Base-by-base conservation (phyloP, 352 stramenopile genomes). In the Stramenopiles sp. region DNA sequence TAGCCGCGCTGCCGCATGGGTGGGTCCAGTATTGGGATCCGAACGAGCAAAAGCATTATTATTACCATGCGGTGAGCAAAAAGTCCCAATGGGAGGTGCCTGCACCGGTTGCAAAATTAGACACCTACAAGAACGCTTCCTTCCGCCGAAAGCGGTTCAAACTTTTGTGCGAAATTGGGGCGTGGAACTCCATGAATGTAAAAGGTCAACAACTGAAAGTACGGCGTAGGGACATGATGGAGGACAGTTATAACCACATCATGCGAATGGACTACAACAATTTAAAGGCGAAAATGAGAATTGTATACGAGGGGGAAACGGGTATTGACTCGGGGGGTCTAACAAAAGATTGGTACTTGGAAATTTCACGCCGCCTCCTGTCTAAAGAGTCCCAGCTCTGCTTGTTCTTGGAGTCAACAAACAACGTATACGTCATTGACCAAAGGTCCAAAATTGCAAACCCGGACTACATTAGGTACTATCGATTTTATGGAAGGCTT, bases 271-370 rank as follows among this genome's bases (percentile, higher is more conserved):
- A 33, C 53, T 4, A 4, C 35, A 6, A 6, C 33, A 84, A 90
- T 1, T 43, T 92, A 37, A 71, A 84, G 3, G 78, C 75, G 0
- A 93, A 92, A 73, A 82, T 86, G 0, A 87, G 88, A 49, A 86
- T 94, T 49, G 82, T 85, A 1, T 94, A 90, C 37, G 79, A 84
- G 36, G 85, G 89, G 35, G 88, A 94, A 79, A 81, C 80, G 30
- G 88, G 88, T 30, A 93, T 94, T 71, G 88, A 94, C 76, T 91
- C 84, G 12, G 88, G 88, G 18, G 88, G 88, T 3, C 79, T 94
- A 4, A 92, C 88, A 1, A 93, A 93, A 6, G 53, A 71, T 71
- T 71, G 53, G 53, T 71, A 35, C 35, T 71, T 71, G 12, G 53
- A 71, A 71, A 2, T 71, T 2, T 71, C 53, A 35, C 53, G 53